A percentile compares a stretch with the other conserved stretches of the same genome.
Conservation (phyloP, 176 grass and related monocot species). For the Rhynchospora breviuscula region DNA sequence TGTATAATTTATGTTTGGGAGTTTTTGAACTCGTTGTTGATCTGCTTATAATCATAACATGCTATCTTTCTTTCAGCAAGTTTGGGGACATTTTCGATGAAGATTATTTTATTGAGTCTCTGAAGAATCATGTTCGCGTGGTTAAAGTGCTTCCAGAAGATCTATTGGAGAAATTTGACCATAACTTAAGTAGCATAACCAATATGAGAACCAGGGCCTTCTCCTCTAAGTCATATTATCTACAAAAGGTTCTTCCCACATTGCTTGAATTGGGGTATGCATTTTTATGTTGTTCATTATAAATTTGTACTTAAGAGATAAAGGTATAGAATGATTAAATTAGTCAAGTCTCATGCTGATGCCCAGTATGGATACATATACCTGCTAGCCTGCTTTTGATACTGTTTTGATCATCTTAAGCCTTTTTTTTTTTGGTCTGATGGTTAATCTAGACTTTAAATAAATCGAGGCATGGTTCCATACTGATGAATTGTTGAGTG, state of each 20-base stretch:
- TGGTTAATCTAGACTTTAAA: background rate
- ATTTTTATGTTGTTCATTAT: slow-evolving; percentile 11
- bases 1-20: background rate
- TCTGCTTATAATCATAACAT: background rate
- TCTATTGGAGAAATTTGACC: slow-evolving; percentile 47
- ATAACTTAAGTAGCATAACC: slow-evolving; percentile 73
- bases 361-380: background rate
- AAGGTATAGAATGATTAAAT: background rate
- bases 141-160: slow-evolving; percentile 69
- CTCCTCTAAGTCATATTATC: slow-evolving; percentile 59
- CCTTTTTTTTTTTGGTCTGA: background rate
- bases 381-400: background rate
- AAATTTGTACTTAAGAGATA: background rate
- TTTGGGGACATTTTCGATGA: slow-evolving; percentile 93
- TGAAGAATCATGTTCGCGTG: slow-evolving; percentile 63
- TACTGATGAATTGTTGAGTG: background rate
- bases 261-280: slow-evolving; percentile 71
- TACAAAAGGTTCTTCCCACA: slow-evolving; percentile 74
- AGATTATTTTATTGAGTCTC: slow-evolving; percentile 62
- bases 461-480: background rate
- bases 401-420: background rate
- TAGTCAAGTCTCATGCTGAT: background rate
- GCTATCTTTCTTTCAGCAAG: slow-evolving; percentile 45
- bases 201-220: slow-evolving; percentile 98
- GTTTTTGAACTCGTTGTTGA: background rate